Evolutionary conservation across 176 grass and related monocot species (phyloP).

Genomic region (Carex littledalei): DNA sequence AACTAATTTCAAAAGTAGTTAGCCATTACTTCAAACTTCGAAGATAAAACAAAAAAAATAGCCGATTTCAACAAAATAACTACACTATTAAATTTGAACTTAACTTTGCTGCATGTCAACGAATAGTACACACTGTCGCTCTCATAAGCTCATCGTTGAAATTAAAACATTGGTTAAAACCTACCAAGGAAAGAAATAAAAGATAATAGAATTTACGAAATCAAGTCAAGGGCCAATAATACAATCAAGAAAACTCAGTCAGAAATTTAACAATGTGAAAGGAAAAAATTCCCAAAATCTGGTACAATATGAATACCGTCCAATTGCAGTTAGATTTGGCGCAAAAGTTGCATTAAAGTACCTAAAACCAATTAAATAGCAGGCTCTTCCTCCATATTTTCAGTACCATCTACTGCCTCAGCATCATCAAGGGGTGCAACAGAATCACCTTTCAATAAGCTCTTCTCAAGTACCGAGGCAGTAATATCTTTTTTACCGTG

Average conservation of each 20-base stretch:
- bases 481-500: slow-evolving; percentile 29
- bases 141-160: background rate
- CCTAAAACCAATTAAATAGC: background rate
- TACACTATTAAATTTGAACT: background rate
- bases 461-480: background rate
- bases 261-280: background rate
- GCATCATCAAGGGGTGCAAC: background rate
- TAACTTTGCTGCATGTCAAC: background rate
- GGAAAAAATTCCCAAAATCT: background rate
- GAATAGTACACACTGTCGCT: background rate
- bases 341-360: background rate
- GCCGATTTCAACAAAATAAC: too few species aligned
- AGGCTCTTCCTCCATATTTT: slow-evolving; percentile 8
- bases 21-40: background rate
- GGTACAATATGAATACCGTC: background rate
- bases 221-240: background rate
- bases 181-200: background rate
- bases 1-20: background rate
- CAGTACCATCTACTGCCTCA: background rate
- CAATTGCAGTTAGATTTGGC: background rate
- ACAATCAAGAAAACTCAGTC: background rate
- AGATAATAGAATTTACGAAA: background rate
- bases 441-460: background rate
- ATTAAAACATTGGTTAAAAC: background rate
- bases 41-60: background rate